Evolutionary conservation across 108 stramenopile species (phyloP).

Genomic region (Cyclotella cryptica): DNA sequence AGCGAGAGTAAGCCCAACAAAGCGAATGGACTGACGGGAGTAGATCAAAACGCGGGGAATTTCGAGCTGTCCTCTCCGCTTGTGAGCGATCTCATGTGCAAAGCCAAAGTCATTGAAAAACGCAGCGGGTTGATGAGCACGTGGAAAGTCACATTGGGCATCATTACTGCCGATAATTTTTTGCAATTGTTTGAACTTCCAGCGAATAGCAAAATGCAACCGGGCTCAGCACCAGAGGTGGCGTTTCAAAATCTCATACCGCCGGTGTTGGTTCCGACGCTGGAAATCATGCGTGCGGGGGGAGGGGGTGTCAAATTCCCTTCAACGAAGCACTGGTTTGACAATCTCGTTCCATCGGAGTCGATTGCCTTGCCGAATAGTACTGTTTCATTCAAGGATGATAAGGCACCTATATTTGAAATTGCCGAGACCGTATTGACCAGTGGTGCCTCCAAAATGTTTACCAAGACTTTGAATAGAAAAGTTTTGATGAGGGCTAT

Average conservation of each 20-base stretch:
- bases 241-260: conserved; percentile 79
- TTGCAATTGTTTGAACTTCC: conserved; percentile 83
- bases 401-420: conserved; percentile 61
- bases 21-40: conserved; percentile 48
- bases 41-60: conserved; percentile 47
- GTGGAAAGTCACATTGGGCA: conserved; percentile 74
- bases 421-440: conserved; percentile 61
- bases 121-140: conserved; percentile 62
- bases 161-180: conserved; percentile 73
- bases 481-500: conserved; percentile 62
- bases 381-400: conserved; percentile 50
- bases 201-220: conserved; percentile 46
- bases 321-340: conserved; percentile 67
- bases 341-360: conserved; percentile 69
- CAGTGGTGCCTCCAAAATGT: conserved; percentile 68
- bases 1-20: conserved; percentile 42
- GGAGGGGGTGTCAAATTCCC: conserved; percentile 43
- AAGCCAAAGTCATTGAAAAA: conserved; percentile 77
- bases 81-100: conserved; percentile 68
- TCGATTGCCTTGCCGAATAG: conserved; percentile 73
- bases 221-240: conserved; percentile 76
- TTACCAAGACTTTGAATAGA: conserved; percentile 60
- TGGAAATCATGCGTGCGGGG: conserved; percentile 38
- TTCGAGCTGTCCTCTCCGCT: conserved; percentile 73
- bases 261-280: conserved; percentile 64